A percentile compares a stretch with the other conserved stretches of the same genome.
These are phyloP conservation scores for Fusarium sp. DNA, from an alignment of 2,329 filamentous ascomycete genomes.

Conservation along the genomic window DNA sequence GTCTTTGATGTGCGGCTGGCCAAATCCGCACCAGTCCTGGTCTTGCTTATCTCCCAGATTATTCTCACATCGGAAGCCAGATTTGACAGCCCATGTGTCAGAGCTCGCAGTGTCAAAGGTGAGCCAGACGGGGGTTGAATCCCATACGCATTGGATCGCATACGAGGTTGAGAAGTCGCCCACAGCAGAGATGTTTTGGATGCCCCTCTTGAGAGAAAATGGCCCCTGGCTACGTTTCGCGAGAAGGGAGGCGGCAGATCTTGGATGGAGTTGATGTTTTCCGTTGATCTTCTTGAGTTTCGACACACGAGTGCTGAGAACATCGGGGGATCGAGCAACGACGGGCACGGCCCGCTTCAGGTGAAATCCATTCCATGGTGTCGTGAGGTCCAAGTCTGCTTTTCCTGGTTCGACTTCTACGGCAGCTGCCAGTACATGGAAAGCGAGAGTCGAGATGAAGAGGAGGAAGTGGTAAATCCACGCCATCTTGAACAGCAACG, in stretches of 20 bases:
- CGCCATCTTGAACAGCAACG: not conserved
- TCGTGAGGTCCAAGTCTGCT: slow-evolving; percentile 48
- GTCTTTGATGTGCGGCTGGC: slow-evolving; percentile 50
- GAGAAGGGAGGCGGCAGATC: slow-evolving; percentile 49
- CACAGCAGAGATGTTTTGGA: slow-evolving; percentile 55
- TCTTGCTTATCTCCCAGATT: slow-evolving; percentile 47
- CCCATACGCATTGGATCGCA: slow-evolving; percentile 56
- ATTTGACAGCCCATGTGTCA: slow-evolving; percentile 62
- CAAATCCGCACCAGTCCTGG: slow-evolving; percentile 55
- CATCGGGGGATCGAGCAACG: slow-evolving; percentile 44
- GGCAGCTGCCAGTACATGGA: slow-evolving; percentile 1
- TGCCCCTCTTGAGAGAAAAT: slow-evolving; percentile 27
- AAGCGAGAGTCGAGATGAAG: slow-evolving; percentile 3
- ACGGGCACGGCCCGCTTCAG: slow-evolving; percentile 51
- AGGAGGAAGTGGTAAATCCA: not conserved
- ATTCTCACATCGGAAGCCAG: slow-evolving; percentile 57
- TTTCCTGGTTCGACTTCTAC: not conserved
- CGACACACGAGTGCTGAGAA: slow-evolving; percentile 47
- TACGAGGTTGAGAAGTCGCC: slow-evolving; percentile 57
- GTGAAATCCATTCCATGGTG: slow-evolving; percentile 52
- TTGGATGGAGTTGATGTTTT: slow-evolving; percentile 25
- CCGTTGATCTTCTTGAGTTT: slow-evolving; percentile 48
- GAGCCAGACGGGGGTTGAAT: slow-evolving; percentile 54
- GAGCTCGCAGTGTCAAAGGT: slow-evolving; percentile 64
- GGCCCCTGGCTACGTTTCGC: slow-evolving; percentile 27